phyloP scores from a whole-genome alignment of 169 alveolate species.

The Theileria parva region DNA sequence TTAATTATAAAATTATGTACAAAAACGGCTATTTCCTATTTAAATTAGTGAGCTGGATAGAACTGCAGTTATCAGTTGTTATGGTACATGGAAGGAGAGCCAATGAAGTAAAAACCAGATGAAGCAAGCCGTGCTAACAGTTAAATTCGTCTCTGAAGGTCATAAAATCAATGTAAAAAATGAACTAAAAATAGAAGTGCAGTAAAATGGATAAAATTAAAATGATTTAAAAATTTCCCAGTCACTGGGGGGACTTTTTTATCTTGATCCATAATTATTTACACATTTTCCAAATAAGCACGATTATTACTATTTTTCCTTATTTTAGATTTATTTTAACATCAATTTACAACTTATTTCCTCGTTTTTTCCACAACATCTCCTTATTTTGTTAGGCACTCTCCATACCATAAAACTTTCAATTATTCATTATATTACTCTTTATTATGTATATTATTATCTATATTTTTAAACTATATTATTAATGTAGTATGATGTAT shows the following conservation, averaged over 20 bases:
- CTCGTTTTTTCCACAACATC: background rate
- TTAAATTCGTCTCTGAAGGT: background rate
- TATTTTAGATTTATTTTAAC: background rate
- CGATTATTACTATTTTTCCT: background rate
- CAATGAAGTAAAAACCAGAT: background rate
- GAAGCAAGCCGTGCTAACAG: constrained; percentile 14
- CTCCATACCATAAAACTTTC: background rate
- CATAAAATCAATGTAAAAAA: background rate
- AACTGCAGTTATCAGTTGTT: background rate
- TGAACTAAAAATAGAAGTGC: background rate
- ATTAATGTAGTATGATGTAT: background rate
- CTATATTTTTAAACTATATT: background rate
- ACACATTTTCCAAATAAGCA: background rate
- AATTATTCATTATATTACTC: background rate
- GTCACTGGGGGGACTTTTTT: background rate
- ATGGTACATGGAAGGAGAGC: constrained; percentile 14
- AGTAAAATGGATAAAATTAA: background rate
- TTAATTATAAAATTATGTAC: background rate
- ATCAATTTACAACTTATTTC: background rate
- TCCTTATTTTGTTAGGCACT: background rate
- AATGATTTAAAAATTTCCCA: background rate
- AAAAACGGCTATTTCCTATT: background rate
- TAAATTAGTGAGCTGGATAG: background rate
- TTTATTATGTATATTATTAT: background rate
- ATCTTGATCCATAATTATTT: background rate